Evolutionary conservation across 305 asterid genomes (phyloP).

Genomic region (Solanum hybrid): DNA sequence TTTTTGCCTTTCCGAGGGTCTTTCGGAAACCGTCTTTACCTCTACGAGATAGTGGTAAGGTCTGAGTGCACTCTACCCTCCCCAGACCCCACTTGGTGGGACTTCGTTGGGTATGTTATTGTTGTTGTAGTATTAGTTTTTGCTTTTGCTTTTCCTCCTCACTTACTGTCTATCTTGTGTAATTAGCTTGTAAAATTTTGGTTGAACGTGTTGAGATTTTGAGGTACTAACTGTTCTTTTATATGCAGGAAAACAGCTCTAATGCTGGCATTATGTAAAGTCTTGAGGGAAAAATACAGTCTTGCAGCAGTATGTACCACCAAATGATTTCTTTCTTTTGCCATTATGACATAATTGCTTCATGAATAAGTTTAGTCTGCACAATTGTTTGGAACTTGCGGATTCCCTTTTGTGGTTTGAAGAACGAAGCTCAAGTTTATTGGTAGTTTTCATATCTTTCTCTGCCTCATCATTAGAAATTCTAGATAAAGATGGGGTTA

Average conservation of each 20-base stretch:
- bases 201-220: neutral
- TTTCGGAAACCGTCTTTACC: too few relatives aligned
- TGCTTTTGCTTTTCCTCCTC: neutral
- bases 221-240: constrained; percentile 1
- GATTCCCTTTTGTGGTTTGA: neutral
- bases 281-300: constrained; percentile 75
- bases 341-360: neutral
- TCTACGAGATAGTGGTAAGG: too few relatives aligned
- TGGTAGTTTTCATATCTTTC: neutral
- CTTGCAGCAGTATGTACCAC: constrained; percentile 79
- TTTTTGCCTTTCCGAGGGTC: neutral
- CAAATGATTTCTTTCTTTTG: neutral
- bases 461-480: neutral
- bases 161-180: neutral
- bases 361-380: neutral
- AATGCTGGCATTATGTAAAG: constrained; percentile 78
- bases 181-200: neutral
- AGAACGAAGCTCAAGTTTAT: neutral
- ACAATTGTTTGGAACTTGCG: neutral
- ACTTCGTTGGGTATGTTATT: too few relatives aligned
- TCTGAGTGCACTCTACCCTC: too few relatives aligned
- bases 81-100: too few relatives aligned
- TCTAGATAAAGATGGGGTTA: neutral
- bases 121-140: too few relatives aligned
- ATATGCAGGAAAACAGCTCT: constrained; percentile 77